Percentiles rank a stretch among this genome's conserved stretches.
Evolutionary conservation across 306 rosid species (phyloP).

Genomic region (Cucurbita ficifolia): DNA sequence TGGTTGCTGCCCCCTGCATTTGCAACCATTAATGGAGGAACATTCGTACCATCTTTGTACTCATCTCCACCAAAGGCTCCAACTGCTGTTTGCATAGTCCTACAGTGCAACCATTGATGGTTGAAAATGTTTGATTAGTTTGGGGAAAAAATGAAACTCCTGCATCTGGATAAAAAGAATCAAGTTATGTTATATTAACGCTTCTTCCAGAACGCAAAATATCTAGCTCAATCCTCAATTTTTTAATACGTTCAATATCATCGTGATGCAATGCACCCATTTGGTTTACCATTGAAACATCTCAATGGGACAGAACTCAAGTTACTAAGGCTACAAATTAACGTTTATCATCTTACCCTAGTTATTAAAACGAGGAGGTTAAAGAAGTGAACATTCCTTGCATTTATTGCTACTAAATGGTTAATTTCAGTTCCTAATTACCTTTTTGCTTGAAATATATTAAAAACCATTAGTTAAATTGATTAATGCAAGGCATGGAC

Average conservation of each 20-base stretch:
- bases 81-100: constrained; percentile 97
- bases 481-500: not conserved
- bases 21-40: constrained; percentile 60
- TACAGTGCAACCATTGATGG: constrained; percentile 7
- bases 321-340: not conserved
- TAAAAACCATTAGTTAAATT: not conserved
- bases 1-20: constrained; percentile 45
- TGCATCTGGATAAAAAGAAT: not conserved
- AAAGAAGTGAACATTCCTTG: not conserved
- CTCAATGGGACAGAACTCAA: not conserved
- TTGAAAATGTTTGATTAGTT: not conserved
- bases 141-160: not conserved
- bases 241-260: not conserved
- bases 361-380: not conserved
- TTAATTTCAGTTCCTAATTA: not conserved
- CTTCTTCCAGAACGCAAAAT: not conserved
- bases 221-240: not conserved
- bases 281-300: not conserved
- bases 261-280: not conserved
- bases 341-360: not conserved
- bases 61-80: constrained; percentile 77
- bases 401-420: not conserved
- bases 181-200: not conserved
- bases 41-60: constrained; percentile 32
- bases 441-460: too few species aligned